Base-by-base conservation (phyloP, 2,329 filamentous ascomycete species). In the Huntiella omanensis region DNA sequence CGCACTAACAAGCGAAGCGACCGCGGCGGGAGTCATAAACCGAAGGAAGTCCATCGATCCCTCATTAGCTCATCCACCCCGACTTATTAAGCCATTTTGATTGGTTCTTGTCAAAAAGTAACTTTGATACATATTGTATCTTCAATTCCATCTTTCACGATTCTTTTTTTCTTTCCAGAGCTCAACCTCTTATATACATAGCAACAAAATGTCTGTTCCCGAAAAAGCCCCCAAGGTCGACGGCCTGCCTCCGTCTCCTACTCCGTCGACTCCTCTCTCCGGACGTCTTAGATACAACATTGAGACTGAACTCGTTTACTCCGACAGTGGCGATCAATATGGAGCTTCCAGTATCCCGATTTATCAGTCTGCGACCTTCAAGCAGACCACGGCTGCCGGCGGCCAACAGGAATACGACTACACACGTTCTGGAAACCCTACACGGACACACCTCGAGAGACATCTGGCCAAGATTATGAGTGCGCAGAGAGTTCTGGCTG, bases 391-490 rank as follows among this genome's bases (percentile, higher is more conserved):
- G 13, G 80, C 82, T 52, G 71, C 64, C 40, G 85, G 83, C 50
- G 85, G 84, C 50, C 82, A 76, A 54, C 69, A 75, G 58, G 87
- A 96, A 63, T 98, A 96, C 64, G 91, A 98, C 67, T 98, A 98
- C 68, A 96, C 91, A 50, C 83, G 92, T 51, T 96, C 87, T 33
- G 91, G 91, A 48, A 98, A 98, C 61, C 91, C 91, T 13, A 98
- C 91, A 49, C 77, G 91, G 53, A 93, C 88, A 33, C 91, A 98
- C 58, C 75, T 98, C 52, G 91, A 98, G 67, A 78, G 88, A 49
- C 91, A 98, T 63, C 70, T 98, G 55, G 91, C 92, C 58, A 98
- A 98, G 73, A 93, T 98, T 60, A 98, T 98, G 92, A 87, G 84
- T 55, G 91, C 91, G 40, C 77, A 78, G 56, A 82, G 92, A 48